phyloP scores from a whole-genome alignment of 345 rosid genomes.

The Nasturtium officinale region DNA sequence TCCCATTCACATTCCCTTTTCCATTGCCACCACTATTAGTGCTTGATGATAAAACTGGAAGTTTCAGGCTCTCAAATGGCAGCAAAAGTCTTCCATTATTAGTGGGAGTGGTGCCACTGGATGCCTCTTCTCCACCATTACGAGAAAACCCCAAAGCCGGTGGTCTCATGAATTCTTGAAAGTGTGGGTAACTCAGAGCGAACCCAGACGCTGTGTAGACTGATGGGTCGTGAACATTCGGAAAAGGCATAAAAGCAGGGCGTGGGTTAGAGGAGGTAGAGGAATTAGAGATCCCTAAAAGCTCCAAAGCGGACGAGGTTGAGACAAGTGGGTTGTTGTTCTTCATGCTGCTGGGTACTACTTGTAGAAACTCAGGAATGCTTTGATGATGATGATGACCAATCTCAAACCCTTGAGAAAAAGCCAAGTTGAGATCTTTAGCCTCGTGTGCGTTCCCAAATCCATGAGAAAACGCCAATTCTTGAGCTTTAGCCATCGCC shows the following conservation, averaged over 20 bases:
- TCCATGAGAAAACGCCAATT: slow-evolving; percentile 52
- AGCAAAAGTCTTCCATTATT: slow-evolving; percentile 37
- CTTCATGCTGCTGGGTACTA: slow-evolving; percentile 33
- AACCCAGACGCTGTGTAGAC: slow-evolving; percentile 33
- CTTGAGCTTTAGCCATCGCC: slow-evolving; percentile 66
- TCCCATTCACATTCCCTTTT: background rate
- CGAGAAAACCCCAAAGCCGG: slow-evolving; percentile 42
- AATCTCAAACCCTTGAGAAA: slow-evolving; percentile 53
- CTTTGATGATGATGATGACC: slow-evolving; percentile 39
- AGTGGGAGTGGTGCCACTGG: slow-evolving; percentile 11
- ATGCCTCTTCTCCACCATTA: slow-evolving; percentile 38
- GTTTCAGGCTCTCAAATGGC: slow-evolving; percentile 40
- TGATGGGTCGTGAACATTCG: slow-evolving; percentile 26
- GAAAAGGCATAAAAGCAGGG: slow-evolving; percentile 39
- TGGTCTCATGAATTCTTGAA: slow-evolving; percentile 48
- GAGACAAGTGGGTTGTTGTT: slow-evolving; percentile 40
- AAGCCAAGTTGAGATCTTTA: slow-evolving; percentile 79
- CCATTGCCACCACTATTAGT: slow-evolving; percentile 31
- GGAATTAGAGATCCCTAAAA: slow-evolving; percentile 60
- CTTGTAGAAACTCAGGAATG: slow-evolving; percentile 62
- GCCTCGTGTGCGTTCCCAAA: slow-evolving; percentile 49
- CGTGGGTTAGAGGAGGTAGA: slow-evolving; percentile 7
- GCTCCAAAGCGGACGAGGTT: slow-evolving; percentile 60
- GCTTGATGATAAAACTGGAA: slow-evolving; percentile 42
- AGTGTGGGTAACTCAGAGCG: slow-evolving; percentile 40